These are phyloP conservation scores for Zalaria obscura DNA, from an alignment of 2,329 filamentous ascomycete species.

Conservation along the genomic window DNA sequence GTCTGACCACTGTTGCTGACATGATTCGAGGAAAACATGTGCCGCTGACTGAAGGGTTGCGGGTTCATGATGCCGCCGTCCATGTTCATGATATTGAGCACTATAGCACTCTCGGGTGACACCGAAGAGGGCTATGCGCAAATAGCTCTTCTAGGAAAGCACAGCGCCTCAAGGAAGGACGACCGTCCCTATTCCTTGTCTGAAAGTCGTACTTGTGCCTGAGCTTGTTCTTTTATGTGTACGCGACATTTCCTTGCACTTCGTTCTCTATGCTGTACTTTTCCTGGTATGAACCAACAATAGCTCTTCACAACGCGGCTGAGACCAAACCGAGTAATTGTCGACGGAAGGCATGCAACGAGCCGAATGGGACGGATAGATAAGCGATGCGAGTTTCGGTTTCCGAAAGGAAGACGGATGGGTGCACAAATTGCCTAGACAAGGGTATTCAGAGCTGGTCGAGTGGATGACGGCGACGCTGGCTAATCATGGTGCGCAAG, in stretches of 20 bases:
- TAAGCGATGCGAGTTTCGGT: conserved; percentile 6
- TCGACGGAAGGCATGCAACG: conserved; percentile 1
- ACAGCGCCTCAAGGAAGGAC: conserved; percentile 14
- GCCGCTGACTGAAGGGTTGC: neutral
- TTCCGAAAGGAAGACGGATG: neutral
- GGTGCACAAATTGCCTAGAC: neutral
- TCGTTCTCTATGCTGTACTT: neutral
- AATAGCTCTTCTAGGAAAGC: neutral
- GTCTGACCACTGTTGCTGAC: neutral
- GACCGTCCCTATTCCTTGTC: conserved; percentile 21
- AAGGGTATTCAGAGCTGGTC: neutral
- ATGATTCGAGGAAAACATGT: neutral
- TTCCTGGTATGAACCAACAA: conserved; percentile 2
- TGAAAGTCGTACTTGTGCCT: conserved; percentile 7
- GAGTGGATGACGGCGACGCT: neutral
- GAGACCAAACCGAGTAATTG: neutral
- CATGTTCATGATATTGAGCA: neutral
- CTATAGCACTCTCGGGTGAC: neutral
- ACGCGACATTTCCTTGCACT: conserved; percentile 5
- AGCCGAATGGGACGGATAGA: conserved; percentile 8
- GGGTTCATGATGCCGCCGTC: neutral
- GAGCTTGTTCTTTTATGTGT: neutral
- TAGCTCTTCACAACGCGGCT: conserved; percentile 1
- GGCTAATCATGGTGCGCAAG: neutral
- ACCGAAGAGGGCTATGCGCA: neutral